phyloP scores from a whole-genome alignment of 163 green algal genomes.

The Trebouxiophyceae sp. region DNA sequence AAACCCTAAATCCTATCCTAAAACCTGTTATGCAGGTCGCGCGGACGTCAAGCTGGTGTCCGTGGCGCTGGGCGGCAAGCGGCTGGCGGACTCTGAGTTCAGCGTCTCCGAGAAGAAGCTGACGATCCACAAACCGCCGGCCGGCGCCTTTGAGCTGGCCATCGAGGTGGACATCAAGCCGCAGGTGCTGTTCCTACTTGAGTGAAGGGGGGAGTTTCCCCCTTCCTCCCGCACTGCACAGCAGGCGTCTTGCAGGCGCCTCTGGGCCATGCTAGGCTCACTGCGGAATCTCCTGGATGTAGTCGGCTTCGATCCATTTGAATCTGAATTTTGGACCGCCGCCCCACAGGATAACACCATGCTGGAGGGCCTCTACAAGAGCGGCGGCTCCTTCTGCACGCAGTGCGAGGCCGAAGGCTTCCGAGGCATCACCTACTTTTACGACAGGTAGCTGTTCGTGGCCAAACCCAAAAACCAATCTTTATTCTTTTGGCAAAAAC shows the following conservation, averaged over 20 bases:
- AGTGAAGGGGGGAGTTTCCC: too few species aligned
- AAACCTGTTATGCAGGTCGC: slow-evolving; percentile 41
- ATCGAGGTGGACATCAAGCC: slow-evolving; percentile 76
- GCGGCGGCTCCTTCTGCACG: slow-evolving; percentile 92
- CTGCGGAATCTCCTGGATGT: too few species aligned
- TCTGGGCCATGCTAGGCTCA: not conserved
- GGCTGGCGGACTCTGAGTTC: slow-evolving; percentile 25
- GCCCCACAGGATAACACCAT: slow-evolving; percentile 89
- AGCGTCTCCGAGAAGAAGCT: slow-evolving; percentile 23
- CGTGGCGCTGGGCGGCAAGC: slow-evolving; percentile 60
- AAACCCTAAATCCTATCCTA: too few species aligned
- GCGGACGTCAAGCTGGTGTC: slow-evolving; percentile 73
- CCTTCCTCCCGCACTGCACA: not conserved
- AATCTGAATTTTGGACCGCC: too few species aligned
- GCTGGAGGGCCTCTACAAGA: slow-evolving; percentile 95
- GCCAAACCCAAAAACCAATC: too few species aligned
- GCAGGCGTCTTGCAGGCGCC: not conserved
- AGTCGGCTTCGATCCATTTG: too few species aligned
- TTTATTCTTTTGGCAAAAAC: too few species aligned
- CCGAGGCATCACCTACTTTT: slow-evolving; percentile 92
- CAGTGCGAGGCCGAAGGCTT: slow-evolving; percentile 99
- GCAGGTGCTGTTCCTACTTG: slow-evolving; percentile 6
- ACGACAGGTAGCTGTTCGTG: slow-evolving; percentile 53
- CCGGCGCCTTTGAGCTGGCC: slow-evolving; percentile 25
- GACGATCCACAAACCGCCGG: slow-evolving; percentile 23